Conservation (phyloP, 805 yeast species). For the Hyphopichia homilentoma region DNA sequence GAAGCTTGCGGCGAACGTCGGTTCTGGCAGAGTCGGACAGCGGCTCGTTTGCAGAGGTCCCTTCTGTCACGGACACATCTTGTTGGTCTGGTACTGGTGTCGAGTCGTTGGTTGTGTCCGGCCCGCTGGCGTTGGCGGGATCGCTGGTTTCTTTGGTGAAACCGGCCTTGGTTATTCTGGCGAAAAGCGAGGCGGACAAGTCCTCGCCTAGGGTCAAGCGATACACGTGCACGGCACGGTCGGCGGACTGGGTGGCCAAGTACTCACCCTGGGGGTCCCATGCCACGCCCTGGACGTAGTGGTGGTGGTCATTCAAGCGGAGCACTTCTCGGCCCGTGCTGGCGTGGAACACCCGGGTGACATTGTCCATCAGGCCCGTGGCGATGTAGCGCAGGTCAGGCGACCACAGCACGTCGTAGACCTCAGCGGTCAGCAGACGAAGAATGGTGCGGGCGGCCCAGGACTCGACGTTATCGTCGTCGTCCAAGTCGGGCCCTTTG, state of each 20-base stretch:
- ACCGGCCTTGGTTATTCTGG: conserved; percentile 6
- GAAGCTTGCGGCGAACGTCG: too few species aligned
- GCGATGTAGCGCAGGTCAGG: conserved; percentile 74
- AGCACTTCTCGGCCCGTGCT: conserved; percentile 52
- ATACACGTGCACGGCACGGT: conserved; percentile 76
- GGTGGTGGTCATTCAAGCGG: conserved; percentile 70
- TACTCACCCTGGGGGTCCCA: conserved; percentile 89
- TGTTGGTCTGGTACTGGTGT: neutral
- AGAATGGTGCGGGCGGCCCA: conserved; percentile 67
- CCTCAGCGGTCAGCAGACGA: conserved; percentile 65
- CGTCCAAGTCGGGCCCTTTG: conserved; percentile 48
- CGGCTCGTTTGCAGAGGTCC: neutral
- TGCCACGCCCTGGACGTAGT: conserved; percentile 91
- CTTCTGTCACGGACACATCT: neutral
- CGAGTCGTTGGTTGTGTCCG: conserved; percentile 9
- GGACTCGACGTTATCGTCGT: conserved; percentile 59
- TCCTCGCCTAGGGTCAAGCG: conserved; percentile 2
- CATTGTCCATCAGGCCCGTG: conserved; percentile 92
- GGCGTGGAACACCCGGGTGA: conserved; percentile 64
- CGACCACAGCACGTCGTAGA: conserved; percentile 92
- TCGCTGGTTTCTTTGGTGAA: conserved; percentile 3
- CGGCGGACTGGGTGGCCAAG: conserved; percentile 87
- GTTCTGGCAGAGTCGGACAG: neutral
- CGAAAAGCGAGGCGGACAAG: conserved; percentile 5
- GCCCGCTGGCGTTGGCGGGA: conserved; percentile 10